Base-by-base conservation (phyloP, 192 early-diverging fungal genomes). In the Coemansia pectinata region DNA sequence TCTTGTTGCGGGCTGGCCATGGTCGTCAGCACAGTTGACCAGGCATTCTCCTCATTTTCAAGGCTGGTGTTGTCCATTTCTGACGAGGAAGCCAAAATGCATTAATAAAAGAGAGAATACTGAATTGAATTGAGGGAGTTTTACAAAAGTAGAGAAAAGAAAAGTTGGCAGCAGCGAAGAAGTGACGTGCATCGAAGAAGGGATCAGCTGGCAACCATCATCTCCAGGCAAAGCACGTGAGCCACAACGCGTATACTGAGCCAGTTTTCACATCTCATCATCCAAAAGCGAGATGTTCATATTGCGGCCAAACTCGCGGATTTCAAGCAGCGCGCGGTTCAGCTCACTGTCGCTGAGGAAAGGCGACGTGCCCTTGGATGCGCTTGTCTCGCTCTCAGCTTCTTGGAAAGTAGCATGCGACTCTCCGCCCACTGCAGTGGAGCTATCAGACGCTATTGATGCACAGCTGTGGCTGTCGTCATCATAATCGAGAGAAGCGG, bases 341-440 rank as follows among this genome's bases (percentile, higher is more conserved):
- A 81, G 65, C 68, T 81, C 74, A 67, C 66, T 75, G 55, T 81
- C 79, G 64, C 67, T 81, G 7, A 81, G 74, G 40, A 81, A 81
- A 11, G 63, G 70, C 58, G 79, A 81, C 21, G 60, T 12, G 27
- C 66, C 31, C 47, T 60, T 53, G 21, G 50, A 53, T 21, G 47
- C 8, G 8, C 19, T 48, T 5, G 47, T 7, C n/a, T 48, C 47
- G 19, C 47, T 48, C 47, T 48, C 47, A 9, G 47, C 19, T 48
- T 48, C 47, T 19, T 21, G n/a, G 47, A 48, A 48, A 21, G n/a
- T 21, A 9, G 47, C 7, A 23, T 48, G 8, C 11, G 25, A n/a
- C 50, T 25, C 50, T 14, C 10, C 50, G 25, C 50, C 34, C 11
- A 33, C 48, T 55, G 27, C 48, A 25, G 65, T 23, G 48, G 34